These are phyloP conservation scores for Hypoxylon sp. DNA, from an alignment of 2,329 filamentous ascomycete genomes.

Conservation along the genomic window DNA sequence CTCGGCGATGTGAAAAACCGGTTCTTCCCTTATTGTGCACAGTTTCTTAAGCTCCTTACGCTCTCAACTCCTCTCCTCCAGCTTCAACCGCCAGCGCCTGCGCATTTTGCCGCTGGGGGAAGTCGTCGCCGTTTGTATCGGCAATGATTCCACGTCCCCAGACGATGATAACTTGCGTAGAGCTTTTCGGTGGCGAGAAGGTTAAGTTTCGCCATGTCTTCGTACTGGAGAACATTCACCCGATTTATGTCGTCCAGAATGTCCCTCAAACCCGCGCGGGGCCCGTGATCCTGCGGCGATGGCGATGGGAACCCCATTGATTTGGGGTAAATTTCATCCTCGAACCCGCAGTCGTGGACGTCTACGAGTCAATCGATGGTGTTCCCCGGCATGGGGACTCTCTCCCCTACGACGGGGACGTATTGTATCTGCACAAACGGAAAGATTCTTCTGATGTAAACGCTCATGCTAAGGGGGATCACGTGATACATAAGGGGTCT, in stretches of 20 bases:
- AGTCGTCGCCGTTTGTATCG: neutral
- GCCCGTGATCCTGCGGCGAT: no score
- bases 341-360: no score
- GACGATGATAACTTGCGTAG: neutral
- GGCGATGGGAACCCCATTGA: neutral
- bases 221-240: neutral
- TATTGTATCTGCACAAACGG: no score
- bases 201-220: neutral
- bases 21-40: neutral
- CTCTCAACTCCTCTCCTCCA: no score
- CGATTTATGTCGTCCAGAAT: neutral
- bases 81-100: no score
- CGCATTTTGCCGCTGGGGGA: neutral
- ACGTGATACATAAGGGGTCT: no score
- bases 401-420: no score
- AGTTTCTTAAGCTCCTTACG: conserved; percentile 2
- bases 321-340: neutral
- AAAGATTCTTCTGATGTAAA: no score
- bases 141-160: neutral
- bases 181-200: neutral
- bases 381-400: neutral
- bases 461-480: no score
- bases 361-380: no score
- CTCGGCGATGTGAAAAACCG: neutral
- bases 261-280: neutral